phyloP scores from a whole-genome alignment of 164 flowering plant genomes.

The Taxillus chinensis region DNA sequence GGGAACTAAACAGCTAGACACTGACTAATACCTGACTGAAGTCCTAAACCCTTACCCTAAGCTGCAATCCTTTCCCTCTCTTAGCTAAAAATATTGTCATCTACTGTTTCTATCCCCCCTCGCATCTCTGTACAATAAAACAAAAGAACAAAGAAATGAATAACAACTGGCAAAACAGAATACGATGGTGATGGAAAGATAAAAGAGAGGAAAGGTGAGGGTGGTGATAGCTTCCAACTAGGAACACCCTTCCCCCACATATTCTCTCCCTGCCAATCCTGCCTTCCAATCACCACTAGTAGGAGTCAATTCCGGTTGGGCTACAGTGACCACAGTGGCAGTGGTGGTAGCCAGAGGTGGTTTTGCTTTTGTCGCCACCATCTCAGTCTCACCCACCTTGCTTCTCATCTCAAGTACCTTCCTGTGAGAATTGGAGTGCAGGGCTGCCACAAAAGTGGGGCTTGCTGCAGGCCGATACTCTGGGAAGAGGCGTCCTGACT shows the following conservation, averaged over 20 bases:
- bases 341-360: background rate
- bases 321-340: background rate
- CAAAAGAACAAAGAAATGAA: conserved; percentile 11
- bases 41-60: conserved; percentile 1
- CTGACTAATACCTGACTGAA: background rate
- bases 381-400: conserved; percentile 14
- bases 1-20: conserved; percentile 6
- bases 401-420: conserved; percentile 82
- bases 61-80: conserved; percentile 13
- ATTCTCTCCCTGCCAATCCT: conserved; percentile 21
- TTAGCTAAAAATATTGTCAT: conserved; percentile 20
- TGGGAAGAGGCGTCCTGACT: conserved; percentile 89
- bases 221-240: too few relatives aligned
- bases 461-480: conserved; percentile 98
- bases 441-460: conserved; percentile 64
- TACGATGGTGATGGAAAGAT: too few relatives aligned
- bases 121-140: conserved; percentile 47
- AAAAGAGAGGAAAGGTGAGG: too few relatives aligned
- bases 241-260: too few relatives aligned
- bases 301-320: conserved; percentile 27
- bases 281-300: conserved; percentile 9
- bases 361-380: too few relatives aligned
- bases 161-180: too few relatives aligned
- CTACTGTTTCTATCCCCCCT: conserved; percentile 20
- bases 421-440: conserved; percentile 93